Conservation (phyloP, 2,329 filamentous ascomycete species). For the Sporothrix curviconia region DNA sequence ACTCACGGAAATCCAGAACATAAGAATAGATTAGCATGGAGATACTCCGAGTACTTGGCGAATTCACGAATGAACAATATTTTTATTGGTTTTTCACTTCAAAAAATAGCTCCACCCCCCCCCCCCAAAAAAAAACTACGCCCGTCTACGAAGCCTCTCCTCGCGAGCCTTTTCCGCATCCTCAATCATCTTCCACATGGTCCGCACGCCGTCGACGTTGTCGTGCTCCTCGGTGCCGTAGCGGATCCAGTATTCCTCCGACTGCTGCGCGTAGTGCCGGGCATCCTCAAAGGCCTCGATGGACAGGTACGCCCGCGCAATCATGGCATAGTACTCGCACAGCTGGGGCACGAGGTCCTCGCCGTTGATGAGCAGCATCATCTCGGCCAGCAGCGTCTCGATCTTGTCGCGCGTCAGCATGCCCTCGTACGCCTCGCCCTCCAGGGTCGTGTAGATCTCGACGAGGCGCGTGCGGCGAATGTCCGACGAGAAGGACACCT, state of each 20-base stretch:
- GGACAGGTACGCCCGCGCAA: constrained; percentile 21
- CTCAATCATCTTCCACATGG: constrained; percentile 14
- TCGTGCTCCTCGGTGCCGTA: constrained; percentile 19
- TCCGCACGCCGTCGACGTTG: constrained; percentile 13
- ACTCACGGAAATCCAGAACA: neutral
- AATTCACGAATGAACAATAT: too few relatives aligned
- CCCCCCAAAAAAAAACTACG: too few relatives aligned
- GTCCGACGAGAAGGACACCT: constrained; percentile 26
- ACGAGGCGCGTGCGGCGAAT: constrained; percentile 24
- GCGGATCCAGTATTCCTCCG: constrained; percentile 16
- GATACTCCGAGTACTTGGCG: too few relatives aligned
- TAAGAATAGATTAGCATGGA: too few relatives aligned
- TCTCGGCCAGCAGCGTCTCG: constrained; percentile 19
- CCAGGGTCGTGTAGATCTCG: constrained; percentile 21
- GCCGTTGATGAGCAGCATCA: constrained; percentile 20
- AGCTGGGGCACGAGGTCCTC: constrained; percentile 25
- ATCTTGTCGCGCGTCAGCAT: constrained; percentile 1
- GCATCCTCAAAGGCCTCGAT: constrained; percentile 10
- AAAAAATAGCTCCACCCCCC: too few relatives aligned
- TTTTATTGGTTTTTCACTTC: too few relatives aligned
- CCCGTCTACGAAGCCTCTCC: neutral
- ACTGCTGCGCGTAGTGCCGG: constrained; percentile 13
- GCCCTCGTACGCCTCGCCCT: constrained; percentile 11
- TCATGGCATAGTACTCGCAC: constrained; percentile 23
- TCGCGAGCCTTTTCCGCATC: neutral